Conservation (phyloP, 2,329 filamentous ascomycete genomes). For the Paracoccidioides lutzii region DNA sequence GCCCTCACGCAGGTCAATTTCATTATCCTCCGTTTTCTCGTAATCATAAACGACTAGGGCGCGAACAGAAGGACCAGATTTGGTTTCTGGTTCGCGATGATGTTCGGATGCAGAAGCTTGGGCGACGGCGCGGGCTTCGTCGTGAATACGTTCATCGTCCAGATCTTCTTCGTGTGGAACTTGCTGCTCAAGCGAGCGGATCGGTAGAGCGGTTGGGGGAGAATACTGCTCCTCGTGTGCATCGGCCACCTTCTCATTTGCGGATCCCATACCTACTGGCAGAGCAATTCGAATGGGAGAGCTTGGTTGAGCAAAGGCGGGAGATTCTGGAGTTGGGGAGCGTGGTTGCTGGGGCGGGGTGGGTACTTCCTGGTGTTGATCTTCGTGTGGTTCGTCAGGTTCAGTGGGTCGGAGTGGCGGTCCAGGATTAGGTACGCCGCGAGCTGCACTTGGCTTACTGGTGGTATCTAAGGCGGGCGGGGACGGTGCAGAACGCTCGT, state of each 20-base stretch:
- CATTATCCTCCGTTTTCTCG: conserved; percentile 94
- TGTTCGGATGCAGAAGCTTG: conserved; percentile 40
- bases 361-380: conserved; percentile 23
- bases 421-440: conserved; percentile 66
- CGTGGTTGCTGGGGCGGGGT: conserved; percentile 34
- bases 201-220: conserved; percentile 42
- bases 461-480: conserved; percentile 53
- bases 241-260: conserved; percentile 31
- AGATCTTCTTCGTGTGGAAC: conserved; percentile 53
- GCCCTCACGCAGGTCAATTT: conserved; percentile 80
- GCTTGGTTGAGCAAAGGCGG: conserved; percentile 40
- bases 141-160: conserved; percentile 50
- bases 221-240: conserved; percentile 30
- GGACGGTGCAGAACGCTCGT: conserved; percentile 31
- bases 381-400: conserved; percentile 37
- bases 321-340: conserved; percentile 30
- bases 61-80: conserved; percentile 33
- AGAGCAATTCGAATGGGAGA: conserved; percentile 80
- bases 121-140: conserved; percentile 48
- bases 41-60: conserved; percentile 89
- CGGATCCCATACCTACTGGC: conserved; percentile 57
- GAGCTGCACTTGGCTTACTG: conserved; percentile 53
- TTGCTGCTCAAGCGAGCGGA: conserved; percentile 48
- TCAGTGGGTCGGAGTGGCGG: conserved; percentile 48
- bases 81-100: conserved; percentile 40